Percentiles rank a stretch among this genome's conserved stretches.
Evolutionary conservation across 495 filamentous ascomycete species (phyloP).

Genomic region (Talaromyces ruber): DNA sequence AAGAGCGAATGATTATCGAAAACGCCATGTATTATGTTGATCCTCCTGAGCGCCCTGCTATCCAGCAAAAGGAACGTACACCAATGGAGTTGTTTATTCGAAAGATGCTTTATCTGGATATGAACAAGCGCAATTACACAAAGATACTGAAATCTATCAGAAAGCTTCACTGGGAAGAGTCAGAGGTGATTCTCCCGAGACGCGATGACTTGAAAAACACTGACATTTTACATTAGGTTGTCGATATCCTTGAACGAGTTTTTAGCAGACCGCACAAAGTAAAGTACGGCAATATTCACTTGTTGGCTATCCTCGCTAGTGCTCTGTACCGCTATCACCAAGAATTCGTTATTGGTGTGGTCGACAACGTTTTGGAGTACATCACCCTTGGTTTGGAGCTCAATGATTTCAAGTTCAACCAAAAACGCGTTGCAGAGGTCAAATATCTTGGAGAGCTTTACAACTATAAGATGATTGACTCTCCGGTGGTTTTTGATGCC

Average conservation of each 20-base stretch:
- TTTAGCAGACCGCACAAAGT: slow-evolving; percentile 95
- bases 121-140: slow-evolving; percentile 90
- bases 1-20: slow-evolving; percentile 96
- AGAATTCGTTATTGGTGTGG: slow-evolving; percentile 76
- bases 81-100: slow-evolving; percentile 89
- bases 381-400: slow-evolving; percentile 84
- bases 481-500: slow-evolving; percentile 89
- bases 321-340: slow-evolving; percentile 86
- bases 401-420: slow-evolving; percentile 97
- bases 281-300: slow-evolving; percentile 94
- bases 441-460: slow-evolving; percentile 97
- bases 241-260: slow-evolving; percentile 76
- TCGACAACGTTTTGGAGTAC: slow-evolving; percentile 85
- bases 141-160: slow-evolving; percentile 88
- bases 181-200: slow-evolving; percentile 46
- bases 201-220: not conserved
- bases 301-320: slow-evolving; percentile 84
- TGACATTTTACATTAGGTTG: slow-evolving; percentile 46
- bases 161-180: slow-evolving; percentile 94
- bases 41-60: slow-evolving; percentile 85
- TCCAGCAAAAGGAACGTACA: slow-evolving; percentile 91
- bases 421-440: slow-evolving; percentile 88
- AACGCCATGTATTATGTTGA: slow-evolving; percentile 98
- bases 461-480: slow-evolving; percentile 96
- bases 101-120: slow-evolving; percentile 81